Base-by-base conservation (phyloP, 1,139 yeast species). In the Lodderomyces metapsilosis region DNA sequence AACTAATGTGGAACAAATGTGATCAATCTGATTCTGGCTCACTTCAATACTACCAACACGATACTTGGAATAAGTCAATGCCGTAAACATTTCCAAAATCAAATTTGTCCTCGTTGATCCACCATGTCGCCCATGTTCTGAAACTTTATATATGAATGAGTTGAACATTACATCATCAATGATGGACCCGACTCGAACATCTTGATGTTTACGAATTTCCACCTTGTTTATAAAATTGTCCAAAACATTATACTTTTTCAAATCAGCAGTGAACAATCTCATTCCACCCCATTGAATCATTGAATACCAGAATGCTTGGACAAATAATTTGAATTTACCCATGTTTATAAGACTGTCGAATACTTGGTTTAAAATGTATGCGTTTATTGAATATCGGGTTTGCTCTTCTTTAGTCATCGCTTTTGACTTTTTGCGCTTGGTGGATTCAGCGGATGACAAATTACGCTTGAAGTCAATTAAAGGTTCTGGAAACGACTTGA, bases 261-360 rank as follows among this genome's bases (percentile, higher is more conserved):
- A 39, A 24, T 53, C 51, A 11, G 35, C 28, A 30, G 35, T 13
- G 16, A 20, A 21, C 4, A 48, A 33, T 27, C 43, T 37, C 10
- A 48, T 17, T 0, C 53, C 53, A 22, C 71, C 75, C 68, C 71
- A 70, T 41, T 56, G 56, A 39, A 56, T 51, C 30, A 70, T 48
- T 1, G 58, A 40, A 33, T 57, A 61, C 71, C 69, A 68, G 21
- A 62, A 49, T 2, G 61, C 56, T 34, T 54, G 45, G 18, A 62
- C 48, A 40, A 65, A 66, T 40, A 67, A 71, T 11, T 54, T 50
- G 16, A 59, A 54, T 39, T 55, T 58, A 9, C 74, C 75, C 40
- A 71, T 46, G 20, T 58, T 56, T 16, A 58, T 39, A 21, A 72
- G 53, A 2, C 64, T 63, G 41, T 71, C 74, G 30, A 71, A 52